Conservation (phyloP, 139 green algal species). For the Chlamydomonas sphaeroides region DNA sequence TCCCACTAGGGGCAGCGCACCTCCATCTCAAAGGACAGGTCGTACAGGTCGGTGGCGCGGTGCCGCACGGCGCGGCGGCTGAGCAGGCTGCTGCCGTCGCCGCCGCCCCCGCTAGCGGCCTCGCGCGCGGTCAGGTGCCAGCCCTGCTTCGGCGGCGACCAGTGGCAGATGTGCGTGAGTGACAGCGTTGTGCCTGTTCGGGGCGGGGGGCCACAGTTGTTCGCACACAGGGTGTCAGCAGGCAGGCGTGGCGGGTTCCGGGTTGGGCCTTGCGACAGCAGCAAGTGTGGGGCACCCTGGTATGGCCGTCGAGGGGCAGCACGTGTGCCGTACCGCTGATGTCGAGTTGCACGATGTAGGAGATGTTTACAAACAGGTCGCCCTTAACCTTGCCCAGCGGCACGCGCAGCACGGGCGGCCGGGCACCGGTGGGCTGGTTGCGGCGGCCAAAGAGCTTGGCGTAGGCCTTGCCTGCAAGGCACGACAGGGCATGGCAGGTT, state of each 20-base stretch:
- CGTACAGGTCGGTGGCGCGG: constrained; percentile 13
- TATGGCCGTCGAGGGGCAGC: no score
- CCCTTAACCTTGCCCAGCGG: constrained; percentile 21
- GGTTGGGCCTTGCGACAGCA: no score
- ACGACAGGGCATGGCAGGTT: no score
- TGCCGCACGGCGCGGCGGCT: no score
- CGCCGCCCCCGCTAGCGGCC: neutral
- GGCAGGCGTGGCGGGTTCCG: no score
- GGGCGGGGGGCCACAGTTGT: no score
- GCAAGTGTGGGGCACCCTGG: no score
- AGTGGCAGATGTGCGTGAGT: constrained; percentile 25
- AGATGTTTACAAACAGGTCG: constrained; percentile 30
- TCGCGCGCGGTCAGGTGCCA: constrained; percentile 5
- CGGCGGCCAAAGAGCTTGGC: constrained; percentile 24
- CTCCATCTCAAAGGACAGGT: constrained; percentile 38
- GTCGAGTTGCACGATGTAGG: constrained; percentile 30
- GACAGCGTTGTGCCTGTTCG: constrained; percentile 23
- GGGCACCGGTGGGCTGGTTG: neutral
- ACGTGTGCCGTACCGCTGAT: no score
- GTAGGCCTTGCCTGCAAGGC: no score
- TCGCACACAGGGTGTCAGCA: no score
- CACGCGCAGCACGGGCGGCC: constrained; percentile 13
- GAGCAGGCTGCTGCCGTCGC: neutral
- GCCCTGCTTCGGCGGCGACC: neutral
- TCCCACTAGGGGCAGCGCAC: no score